A percentile compares a stretch with the other conserved stretches of the same genome.
These are phyloP conservation scores for Tylopilus sp. DNA, from an alignment of 768 basidiomycete genomes.

Conservation along the genomic window DNA sequence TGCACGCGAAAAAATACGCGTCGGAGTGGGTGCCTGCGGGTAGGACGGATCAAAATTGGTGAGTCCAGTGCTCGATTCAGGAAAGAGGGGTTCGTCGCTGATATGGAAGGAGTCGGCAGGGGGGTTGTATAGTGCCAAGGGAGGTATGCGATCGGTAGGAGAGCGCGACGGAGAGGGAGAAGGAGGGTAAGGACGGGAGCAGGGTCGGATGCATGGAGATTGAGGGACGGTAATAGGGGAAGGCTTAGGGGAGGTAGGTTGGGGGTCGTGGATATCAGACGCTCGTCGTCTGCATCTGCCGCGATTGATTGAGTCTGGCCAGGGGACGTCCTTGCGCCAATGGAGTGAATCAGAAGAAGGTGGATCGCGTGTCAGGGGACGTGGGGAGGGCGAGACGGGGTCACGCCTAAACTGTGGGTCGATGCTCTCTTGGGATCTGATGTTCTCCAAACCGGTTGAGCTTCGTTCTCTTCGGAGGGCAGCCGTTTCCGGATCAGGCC, in stretches of 20 bases:
- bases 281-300: conserved; percentile 62
- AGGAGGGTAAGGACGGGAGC: conserved; percentile 48
- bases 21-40: conserved; percentile 40
- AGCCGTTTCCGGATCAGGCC: conserved; percentile 77
- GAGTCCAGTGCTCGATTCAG: conserved; percentile 1
- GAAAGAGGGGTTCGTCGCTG: not conserved
- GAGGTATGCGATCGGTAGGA: conserved; percentile 35
- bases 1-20: conserved; percentile 29
- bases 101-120: not conserved
- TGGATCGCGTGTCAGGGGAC: conserved; percentile 41
- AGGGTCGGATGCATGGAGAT: conserved; percentile 40
- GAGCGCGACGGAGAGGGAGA: conserved; percentile 50
- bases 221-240: conserved; percentile 31
- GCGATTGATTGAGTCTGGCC: conserved; percentile 42
- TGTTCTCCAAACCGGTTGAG: conserved; percentile 53
- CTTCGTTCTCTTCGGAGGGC: conserved; percentile 70
- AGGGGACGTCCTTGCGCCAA: conserved; percentile 53
- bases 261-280: conserved; percentile 37
- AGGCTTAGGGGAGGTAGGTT: conserved; percentile 26
- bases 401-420: conserved; percentile 23
- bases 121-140: conserved; percentile 27
- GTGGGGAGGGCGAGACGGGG: conserved; percentile 23
- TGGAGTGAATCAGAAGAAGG: conserved; percentile 46
- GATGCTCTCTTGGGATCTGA: conserved; percentile 48
- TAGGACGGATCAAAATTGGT: conserved; percentile 12